These are phyloP conservation scores for Paracoccidioides brasiliensis DNA, from an alignment of 2,329 filamentous ascomycete species.

Conservation along the genomic window DNA sequence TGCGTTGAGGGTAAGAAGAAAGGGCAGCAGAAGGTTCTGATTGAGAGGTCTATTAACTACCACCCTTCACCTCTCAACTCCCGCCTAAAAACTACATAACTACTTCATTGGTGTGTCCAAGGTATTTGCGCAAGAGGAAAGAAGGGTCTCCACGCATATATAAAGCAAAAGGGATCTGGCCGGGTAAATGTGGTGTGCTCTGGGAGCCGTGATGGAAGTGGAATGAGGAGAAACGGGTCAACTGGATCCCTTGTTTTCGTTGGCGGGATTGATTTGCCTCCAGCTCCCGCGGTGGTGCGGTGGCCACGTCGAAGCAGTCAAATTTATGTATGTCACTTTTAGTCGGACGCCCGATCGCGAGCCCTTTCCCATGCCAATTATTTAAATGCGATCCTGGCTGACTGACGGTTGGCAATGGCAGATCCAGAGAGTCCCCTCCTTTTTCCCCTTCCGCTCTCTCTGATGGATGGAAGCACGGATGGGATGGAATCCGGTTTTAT, in stretches of 20 bases:
- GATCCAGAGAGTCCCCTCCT: background rate
- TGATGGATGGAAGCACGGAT: background rate
- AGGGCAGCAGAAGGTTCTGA: too few species aligned
- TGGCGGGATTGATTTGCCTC: background rate
- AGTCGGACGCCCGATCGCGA: background rate
- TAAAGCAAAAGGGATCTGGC: background rate
- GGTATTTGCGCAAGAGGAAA: background rate
- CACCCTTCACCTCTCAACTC: background rate
- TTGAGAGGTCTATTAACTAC: too few species aligned
- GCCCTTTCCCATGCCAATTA: background rate
- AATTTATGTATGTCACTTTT: background rate
- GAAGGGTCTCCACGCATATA: background rate
- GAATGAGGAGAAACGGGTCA: background rate
- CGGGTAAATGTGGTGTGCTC: background rate
- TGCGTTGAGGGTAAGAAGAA: too few species aligned
- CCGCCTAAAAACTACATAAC: background rate
- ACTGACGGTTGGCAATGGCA: background rate
- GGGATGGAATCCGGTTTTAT: background rate
- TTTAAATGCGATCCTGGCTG: background rate
- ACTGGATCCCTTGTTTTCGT: background rate
- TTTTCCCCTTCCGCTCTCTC: background rate
- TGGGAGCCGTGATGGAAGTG: background rate
- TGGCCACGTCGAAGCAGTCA: constrained; percentile 2
- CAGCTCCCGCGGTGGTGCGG: background rate
- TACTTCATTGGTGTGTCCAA: background rate